These are phyloP conservation scores for Rhodamnia rubescens DNA, from an alignment of 345 rosid genomes.

Conservation along the genomic window DNA sequence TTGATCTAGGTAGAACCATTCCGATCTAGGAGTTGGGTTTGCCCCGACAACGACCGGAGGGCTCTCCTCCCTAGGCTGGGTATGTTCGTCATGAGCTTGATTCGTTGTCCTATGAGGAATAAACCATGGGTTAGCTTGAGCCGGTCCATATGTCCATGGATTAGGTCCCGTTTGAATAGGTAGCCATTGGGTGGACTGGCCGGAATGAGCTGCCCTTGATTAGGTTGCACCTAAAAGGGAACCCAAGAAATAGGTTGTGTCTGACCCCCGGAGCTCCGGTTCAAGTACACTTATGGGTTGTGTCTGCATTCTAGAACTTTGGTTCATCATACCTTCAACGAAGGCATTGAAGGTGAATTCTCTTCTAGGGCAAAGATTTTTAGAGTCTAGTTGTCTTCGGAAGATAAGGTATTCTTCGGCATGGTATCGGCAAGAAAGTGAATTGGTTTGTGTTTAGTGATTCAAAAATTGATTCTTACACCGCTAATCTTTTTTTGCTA, in stretches of 20 bases:
- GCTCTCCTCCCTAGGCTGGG: too few species aligned
- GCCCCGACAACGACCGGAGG: too few species aligned
- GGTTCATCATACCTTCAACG: accelerated
- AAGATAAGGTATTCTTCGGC: background rate
- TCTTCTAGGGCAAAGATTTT: background rate
- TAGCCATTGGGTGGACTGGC: too few species aligned
- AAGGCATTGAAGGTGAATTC: background rate
- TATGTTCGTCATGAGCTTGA: too few species aligned
- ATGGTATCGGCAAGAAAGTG: background rate
- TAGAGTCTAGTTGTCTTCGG: background rate
- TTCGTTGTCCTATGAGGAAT: too few species aligned
- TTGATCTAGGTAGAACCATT: too few species aligned
- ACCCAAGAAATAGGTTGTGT: background rate
- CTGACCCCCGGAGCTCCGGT: background rate
- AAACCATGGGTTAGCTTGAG: too few species aligned
- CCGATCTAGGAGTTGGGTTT: too few species aligned
- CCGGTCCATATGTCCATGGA: too few species aligned
- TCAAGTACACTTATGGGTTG: background rate
- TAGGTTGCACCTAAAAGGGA: too few species aligned
- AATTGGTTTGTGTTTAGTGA: background rate
- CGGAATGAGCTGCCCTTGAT: too few species aligned
- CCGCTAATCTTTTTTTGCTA: background rate
- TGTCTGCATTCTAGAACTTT: background rate
- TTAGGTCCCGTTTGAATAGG: too few species aligned
- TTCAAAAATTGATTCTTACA: background rate